phyloP scores from a whole-genome alignment of 2,329 filamentous ascomycete species.

The Aspergillus ochraceoroseus region DNA sequence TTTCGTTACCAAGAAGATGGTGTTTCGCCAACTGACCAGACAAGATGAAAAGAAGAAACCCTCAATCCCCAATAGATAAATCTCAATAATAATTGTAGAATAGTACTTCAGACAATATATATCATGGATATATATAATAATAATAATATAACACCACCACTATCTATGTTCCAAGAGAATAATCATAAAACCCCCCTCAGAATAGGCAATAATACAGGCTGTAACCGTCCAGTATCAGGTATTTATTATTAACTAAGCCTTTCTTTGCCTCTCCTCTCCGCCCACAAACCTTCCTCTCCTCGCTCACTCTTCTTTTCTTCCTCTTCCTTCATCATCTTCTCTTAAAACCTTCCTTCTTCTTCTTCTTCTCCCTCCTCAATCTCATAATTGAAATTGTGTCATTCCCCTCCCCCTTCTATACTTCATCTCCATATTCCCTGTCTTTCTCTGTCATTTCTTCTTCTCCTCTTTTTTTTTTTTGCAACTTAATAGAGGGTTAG shows the following conservation, averaged over 20 bases:
- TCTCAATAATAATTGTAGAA: no score
- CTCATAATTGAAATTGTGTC: slow-evolving; percentile 13
- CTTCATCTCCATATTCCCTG: slow-evolving; percentile 10
- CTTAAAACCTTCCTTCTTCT: slow-evolving; percentile 12
- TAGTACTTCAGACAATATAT: no score
- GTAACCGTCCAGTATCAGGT: not conserved
- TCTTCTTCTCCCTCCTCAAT: slow-evolving; percentile 6
- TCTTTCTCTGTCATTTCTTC: slow-evolving; percentile 18
- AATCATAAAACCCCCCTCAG: no score
- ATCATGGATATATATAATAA: no score
- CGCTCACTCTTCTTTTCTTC: slow-evolving; percentile 29
- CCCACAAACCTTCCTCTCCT: slow-evolving; percentile 19
- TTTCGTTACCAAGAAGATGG: not conserved
- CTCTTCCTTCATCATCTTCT: slow-evolving; percentile 21
- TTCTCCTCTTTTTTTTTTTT: slow-evolving; percentile 20
- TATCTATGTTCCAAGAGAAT: no score
- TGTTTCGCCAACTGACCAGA: no score
- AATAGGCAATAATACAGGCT: no score
- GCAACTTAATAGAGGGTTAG: slow-evolving; percentile 26
- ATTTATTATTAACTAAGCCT: slow-evolving; percentile 13
- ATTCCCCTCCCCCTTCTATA: slow-evolving; percentile 16
- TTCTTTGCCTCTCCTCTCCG: slow-evolving; percentile 18
- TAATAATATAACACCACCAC: no score
- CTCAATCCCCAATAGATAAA: no score
- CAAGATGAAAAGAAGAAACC: no score